Evolutionary conservation across 1,139 yeast genomes (phyloP).

Genomic region (Barnettozyma hawaiiensis): DNA sequence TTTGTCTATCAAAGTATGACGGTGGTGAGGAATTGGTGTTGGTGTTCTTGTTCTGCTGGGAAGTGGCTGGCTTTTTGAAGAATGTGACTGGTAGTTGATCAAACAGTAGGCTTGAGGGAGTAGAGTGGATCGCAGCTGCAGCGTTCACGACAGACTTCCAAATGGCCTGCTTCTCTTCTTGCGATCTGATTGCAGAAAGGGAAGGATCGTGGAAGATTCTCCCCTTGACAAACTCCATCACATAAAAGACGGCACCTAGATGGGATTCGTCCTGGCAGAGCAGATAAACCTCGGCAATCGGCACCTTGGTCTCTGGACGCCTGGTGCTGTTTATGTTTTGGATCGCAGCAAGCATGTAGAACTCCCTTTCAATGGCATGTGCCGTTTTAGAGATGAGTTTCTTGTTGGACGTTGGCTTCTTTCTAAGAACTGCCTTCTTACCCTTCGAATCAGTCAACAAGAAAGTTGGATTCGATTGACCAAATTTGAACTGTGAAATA

Average conservation of each 20-base stretch:
- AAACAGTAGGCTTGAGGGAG: slow-evolving; percentile 44
- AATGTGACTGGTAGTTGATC: slow-evolving; percentile 40
- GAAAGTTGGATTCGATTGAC: slow-evolving; percentile 66
- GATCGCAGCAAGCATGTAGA: slow-evolving; percentile 46
- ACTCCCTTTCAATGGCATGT: slow-evolving; percentile 63
- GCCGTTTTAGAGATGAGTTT: slow-evolving; percentile 54
- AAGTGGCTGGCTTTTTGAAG: slow-evolving; percentile 47
- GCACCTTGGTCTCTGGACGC: slow-evolving; percentile 32
- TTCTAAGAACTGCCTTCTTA: slow-evolving; percentile 45
- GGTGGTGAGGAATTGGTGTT: slow-evolving; percentile 26
- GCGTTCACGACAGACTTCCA: slow-evolving; percentile 53
- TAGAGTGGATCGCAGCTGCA: slow-evolving; percentile 46
- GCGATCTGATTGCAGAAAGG: slow-evolving; percentile 33
- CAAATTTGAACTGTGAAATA: slow-evolving; percentile 53
- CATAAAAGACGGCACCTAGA: slow-evolving; percentile 48
- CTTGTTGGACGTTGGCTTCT: slow-evolving; percentile 54
- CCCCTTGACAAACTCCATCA: slow-evolving; percentile 59
- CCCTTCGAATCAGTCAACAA: slow-evolving; percentile 41
- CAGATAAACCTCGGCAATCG: slow-evolving; percentile 43
- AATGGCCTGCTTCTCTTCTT: slow-evolving; percentile 26
- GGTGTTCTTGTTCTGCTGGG: no score
- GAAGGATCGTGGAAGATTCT: slow-evolving; percentile 52
- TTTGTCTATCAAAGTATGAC: slow-evolving; percentile 52
- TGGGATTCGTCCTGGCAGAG: slow-evolving; percentile 49
- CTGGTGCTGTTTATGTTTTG: slow-evolving; percentile 27